Percentiles rank a stretch among this genome's conserved stretches.
Evolutionary conservation across 2,329 filamentous ascomycete genomes (phyloP).

Genomic region (Davidsoniella eucalypti): DNA sequence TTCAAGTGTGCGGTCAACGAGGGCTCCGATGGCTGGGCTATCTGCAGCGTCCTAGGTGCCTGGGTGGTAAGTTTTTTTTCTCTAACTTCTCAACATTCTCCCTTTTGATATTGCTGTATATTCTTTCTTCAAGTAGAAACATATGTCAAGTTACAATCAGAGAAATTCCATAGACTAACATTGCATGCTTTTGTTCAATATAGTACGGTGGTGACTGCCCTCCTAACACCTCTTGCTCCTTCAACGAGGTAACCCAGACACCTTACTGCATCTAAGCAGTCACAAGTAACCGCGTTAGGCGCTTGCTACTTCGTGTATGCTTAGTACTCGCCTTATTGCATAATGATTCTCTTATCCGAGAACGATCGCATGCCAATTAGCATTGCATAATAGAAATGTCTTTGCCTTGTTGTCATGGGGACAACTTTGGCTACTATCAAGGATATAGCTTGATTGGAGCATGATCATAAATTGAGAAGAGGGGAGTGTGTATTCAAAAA

Average conservation of each 20-base stretch:
- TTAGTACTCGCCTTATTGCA: too few species aligned
- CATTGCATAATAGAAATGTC: too few species aligned
- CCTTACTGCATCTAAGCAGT: slow-evolving; percentile 22
- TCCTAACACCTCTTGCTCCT: slow-evolving; percentile 22
- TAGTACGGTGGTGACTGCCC: slow-evolving; percentile 22
- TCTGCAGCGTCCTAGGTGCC: slow-evolving; percentile 19
- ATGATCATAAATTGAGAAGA: too few species aligned
- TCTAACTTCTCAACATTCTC: not conserved
- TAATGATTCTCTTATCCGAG: too few species aligned
- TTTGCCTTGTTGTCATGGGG: too few species aligned
- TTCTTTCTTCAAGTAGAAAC: not conserved
- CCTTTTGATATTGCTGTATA: not conserved
- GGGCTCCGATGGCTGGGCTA: slow-evolving; percentile 18
- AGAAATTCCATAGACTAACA: not conserved
- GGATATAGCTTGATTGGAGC: too few species aligned
- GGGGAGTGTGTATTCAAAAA: too few species aligned
- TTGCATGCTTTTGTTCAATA: not conserved
- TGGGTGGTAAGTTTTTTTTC: slow-evolving; percentile 21
- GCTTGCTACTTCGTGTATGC: not conserved
- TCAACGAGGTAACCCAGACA: slow-evolving; percentile 21
- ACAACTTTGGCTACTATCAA: too few species aligned
- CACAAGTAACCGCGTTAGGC: not conserved
- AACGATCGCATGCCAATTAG: too few species aligned
- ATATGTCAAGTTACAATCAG: not conserved
- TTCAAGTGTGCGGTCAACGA: slow-evolving; percentile 19